Conservation (phyloP, 2,329 filamentous ascomycete species). For the Thelonectria blattea region DNA sequence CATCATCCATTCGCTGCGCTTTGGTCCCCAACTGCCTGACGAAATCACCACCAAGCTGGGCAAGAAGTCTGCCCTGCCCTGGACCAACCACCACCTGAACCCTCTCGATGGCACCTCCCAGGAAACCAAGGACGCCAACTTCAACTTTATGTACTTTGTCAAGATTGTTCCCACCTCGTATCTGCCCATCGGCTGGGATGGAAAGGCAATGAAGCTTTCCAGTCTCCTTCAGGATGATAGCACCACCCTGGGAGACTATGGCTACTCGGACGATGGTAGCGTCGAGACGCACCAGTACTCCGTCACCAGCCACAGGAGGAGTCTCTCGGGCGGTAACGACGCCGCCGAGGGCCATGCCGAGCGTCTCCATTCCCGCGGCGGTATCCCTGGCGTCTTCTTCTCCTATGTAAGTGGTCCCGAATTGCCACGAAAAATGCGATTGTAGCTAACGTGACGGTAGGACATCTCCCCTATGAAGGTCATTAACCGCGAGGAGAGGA, state of each 20-base stretch:
- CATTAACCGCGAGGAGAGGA: slow-evolving; percentile 89
- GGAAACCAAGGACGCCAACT: slow-evolving; percentile 79
- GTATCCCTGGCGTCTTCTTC: slow-evolving; percentile 98
- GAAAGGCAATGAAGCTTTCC: slow-evolving; percentile 48
- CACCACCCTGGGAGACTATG: slow-evolving; percentile 65
- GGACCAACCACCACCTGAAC: slow-evolving; percentile 91
- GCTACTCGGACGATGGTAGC: slow-evolving; percentile 70
- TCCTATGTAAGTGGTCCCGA: slow-evolving; percentile 75
- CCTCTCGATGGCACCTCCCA: slow-evolving; percentile 85
- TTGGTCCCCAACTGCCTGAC: slow-evolving; percentile 89
- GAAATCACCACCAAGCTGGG: slow-evolving; percentile 67
- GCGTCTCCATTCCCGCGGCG: slow-evolving; percentile 84
- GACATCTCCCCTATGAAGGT: slow-evolving; percentile 99
- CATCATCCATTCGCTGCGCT: slow-evolving; percentile 84
- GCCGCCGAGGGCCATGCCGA: slow-evolving; percentile 89
- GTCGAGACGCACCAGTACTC: slow-evolving; percentile 99
- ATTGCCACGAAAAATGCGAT: neutral
- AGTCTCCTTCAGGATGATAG: slow-evolving; percentile 59
- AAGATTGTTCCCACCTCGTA: slow-evolving; percentile 98
- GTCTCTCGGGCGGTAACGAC: slow-evolving; percentile 82
- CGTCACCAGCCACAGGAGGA: slow-evolving; percentile 94
- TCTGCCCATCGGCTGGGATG: slow-evolving; percentile 87
- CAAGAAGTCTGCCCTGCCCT: slow-evolving; percentile 55
- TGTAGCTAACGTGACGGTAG: slow-evolving; percentile 49
- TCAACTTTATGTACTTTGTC: slow-evolving; percentile 99